phyloP scores from a whole-genome alignment of 2,329 filamentous ascomycete species.

The Cladosporium sp. region DNA sequence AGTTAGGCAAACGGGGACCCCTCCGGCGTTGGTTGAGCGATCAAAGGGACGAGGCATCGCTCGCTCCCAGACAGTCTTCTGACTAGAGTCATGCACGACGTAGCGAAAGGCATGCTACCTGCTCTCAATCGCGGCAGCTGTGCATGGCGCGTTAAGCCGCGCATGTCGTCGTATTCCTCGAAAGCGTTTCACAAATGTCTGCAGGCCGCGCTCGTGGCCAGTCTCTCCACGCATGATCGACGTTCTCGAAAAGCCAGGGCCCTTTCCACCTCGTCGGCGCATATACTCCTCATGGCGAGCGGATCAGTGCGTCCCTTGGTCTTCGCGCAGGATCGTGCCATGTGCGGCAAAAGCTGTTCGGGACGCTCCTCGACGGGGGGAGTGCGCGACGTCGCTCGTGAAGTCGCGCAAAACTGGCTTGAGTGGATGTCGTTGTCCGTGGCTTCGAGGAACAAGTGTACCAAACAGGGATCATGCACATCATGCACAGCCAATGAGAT shows the following conservation, averaged over 20 bases:
- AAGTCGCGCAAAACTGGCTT: constrained; percentile 15
- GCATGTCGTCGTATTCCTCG: constrained; percentile 1
- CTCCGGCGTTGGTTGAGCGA: constrained; percentile 1
- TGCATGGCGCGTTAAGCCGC: constrained; percentile 15
- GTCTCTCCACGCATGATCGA: constrained; percentile 19
- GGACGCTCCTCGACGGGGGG: constrained; percentile 25
- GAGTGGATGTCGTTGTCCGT: constrained; percentile 24
- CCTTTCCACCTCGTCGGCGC: constrained; percentile 28
- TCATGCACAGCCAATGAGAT: constrained; percentile 11
- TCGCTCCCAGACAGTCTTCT: neutral
- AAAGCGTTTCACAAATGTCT: constrained; percentile 18
- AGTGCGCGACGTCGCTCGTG: constrained; percentile 20
- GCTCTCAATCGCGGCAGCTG: constrained; percentile 1
- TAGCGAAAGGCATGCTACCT: constrained; percentile 3
- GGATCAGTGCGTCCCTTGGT: constrained; percentile 22
- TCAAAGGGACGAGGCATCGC: constrained; percentile 3
- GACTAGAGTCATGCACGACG: constrained; percentile 6
- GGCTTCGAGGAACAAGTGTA: constrained; percentile 19
- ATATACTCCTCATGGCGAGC: constrained; percentile 29
- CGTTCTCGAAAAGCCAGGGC: constrained; percentile 22
- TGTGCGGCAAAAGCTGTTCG: constrained; percentile 20
- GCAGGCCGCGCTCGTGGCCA: constrained; percentile 20
- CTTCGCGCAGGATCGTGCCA: constrained; percentile 21
- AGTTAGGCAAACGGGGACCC: neutral
- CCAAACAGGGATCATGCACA: constrained; percentile 17